These are phyloP conservation scores for Camelina laxa DNA, from an alignment of 345 rosid genomes.

Conservation along the genomic window DNA sequence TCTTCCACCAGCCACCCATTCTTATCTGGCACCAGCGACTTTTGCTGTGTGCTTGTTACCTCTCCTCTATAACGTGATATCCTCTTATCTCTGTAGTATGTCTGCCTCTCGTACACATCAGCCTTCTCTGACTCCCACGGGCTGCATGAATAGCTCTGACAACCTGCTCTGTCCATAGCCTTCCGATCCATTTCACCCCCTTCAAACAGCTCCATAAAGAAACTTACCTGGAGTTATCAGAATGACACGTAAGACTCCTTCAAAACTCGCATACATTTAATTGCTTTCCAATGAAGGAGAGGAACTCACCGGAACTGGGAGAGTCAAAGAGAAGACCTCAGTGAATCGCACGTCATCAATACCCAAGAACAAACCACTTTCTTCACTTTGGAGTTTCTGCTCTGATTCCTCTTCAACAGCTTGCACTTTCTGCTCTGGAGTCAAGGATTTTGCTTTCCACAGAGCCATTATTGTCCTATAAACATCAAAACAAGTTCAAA, in stretches of 20 bases:
- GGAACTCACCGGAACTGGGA: slow-evolving; percentile 75
- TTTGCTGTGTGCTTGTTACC: slow-evolving; percentile 94
- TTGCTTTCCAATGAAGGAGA: slow-evolving; percentile 6
- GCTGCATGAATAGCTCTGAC: slow-evolving; percentile 77
- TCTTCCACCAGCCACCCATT: slow-evolving; percentile 91
- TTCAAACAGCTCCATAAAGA: slow-evolving; percentile 73
- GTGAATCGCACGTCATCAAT: slow-evolving; percentile 83
- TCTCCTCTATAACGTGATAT: slow-evolving; percentile 89
- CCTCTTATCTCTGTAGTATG: slow-evolving; percentile 75
- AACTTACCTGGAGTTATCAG: slow-evolving; percentile 56
- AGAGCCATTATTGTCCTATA: slow-evolving; percentile 95
- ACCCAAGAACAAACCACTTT: slow-evolving; percentile 78
- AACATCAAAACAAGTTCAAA: slow-evolving; percentile 1
- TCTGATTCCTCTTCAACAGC: slow-evolving; percentile 93
- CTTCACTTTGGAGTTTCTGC: slow-evolving; percentile 74
- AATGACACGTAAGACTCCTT: slow-evolving; percentile 17
- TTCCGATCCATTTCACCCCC: slow-evolving; percentile 84
- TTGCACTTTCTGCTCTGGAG: slow-evolving; percentile 92
- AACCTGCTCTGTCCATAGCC: slow-evolving; percentile 90
- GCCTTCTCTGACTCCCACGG: slow-evolving; percentile 92
- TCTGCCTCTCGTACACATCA: slow-evolving; percentile 82
- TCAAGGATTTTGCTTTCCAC: slow-evolving; percentile 93
- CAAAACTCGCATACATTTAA: slow-evolving; percentile 15
- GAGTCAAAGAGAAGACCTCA: slow-evolving; percentile 67
- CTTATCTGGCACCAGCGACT: slow-evolving; percentile 59